Evolutionary conservation across 2,329 filamentous ascomycete genomes (phyloP).

Genomic region (Aspergillus calidoustus): DNA sequence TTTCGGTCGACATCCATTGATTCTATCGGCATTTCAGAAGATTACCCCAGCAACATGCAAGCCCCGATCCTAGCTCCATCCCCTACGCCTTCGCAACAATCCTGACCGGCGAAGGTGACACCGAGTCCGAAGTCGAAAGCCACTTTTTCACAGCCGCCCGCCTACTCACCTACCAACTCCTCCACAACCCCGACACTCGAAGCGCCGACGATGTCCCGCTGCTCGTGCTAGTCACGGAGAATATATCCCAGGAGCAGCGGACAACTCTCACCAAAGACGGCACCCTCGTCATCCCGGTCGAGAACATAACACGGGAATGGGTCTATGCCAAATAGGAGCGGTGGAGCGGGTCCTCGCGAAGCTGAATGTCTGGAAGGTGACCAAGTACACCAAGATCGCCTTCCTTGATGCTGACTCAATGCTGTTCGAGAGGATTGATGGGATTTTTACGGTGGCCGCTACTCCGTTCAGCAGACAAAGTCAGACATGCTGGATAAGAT

Average conservation of each 20-base stretch:
- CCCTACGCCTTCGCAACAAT: background rate
- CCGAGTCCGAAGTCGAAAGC: background rate
- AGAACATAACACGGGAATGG: constrained; percentile 5
- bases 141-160: constrained; percentile 4
- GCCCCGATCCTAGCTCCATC: too few relatives aligned
- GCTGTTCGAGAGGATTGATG: background rate
- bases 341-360: constrained; percentile 12
- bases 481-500: background rate
- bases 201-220: too few relatives aligned
- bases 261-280: background rate
- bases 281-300: constrained; percentile 1
- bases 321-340: constrained; percentile 4
- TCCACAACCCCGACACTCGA: too few relatives aligned
- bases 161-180: too few relatives aligned
- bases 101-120: background rate
- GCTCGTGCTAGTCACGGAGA: too few relatives aligned
- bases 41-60: too few relatives aligned
- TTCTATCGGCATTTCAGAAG: too few relatives aligned
- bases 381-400: constrained; percentile 7
- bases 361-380: constrained; percentile 7
- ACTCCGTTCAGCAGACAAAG: background rate
- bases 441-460: background rate
- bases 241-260: background rate
- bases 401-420: constrained; percentile 12
- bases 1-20: too few relatives aligned